phyloP scores from a whole-genome alignment of 2,329 filamentous ascomycete species.

The Endocalyx cinctus region DNA sequence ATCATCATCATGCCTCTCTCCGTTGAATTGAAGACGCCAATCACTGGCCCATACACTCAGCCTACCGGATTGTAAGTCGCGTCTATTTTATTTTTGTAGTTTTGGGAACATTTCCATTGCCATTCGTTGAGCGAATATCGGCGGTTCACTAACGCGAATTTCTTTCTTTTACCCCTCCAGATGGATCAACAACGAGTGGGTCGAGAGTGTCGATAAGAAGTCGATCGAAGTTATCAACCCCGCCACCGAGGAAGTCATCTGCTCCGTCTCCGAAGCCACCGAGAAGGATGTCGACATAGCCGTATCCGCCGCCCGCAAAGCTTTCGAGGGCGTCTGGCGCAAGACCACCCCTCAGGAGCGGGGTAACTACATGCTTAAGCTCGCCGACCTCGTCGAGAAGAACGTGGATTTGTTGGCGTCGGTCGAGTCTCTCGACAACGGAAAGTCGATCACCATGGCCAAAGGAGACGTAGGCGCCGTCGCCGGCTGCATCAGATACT shows the following conservation, averaged over 20 bases:
- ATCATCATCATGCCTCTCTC: conserved; percentile 41
- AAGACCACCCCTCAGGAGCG: conserved; percentile 66
- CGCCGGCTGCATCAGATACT: conserved; percentile 73
- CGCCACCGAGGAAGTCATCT: conserved; percentile 76
- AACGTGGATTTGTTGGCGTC: conserved; percentile 72
- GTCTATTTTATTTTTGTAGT: no score
- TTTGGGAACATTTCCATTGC: no score
- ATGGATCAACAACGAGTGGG: conserved; percentile 92
- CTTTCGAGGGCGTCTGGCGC: conserved; percentile 71
- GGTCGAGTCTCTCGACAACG: conserved; percentile 85
- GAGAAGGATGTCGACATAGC: conserved; percentile 83
- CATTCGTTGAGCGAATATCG: no score
- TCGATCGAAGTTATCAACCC: conserved; percentile 93
- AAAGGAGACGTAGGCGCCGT: conserved; percentile 69
- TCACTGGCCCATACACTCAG: conserved; percentile 55
- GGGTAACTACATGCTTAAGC: conserved; percentile 65
- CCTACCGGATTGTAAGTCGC: conserved; percentile 56
- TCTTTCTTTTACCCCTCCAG: conserved; percentile 34
- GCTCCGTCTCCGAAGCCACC: conserved; percentile 75
- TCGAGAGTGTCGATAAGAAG: conserved; percentile 78
- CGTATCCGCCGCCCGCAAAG: conserved; percentile 79
- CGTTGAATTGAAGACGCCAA: conserved; percentile 63
- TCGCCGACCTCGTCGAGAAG: conserved; percentile 77
- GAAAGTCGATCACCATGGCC: conserved; percentile 73
- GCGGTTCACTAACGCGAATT: no score